Evolutionary conservation across 805 yeast species (phyloP).

Genomic region (Cyberlindnera sargentensis): DNA sequence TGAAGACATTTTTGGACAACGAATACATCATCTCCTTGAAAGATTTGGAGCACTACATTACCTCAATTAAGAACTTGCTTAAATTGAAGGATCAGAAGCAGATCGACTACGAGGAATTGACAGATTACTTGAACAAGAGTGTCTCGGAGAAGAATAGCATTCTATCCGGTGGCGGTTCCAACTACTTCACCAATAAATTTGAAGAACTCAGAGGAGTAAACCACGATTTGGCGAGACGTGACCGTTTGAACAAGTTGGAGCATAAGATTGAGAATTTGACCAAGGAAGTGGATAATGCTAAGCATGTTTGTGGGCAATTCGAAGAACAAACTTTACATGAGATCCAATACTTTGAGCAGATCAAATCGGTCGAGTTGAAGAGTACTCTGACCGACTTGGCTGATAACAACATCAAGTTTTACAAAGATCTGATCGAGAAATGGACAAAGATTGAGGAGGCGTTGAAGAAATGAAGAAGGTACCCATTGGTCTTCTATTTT

Average conservation of each 20-base stretch:
- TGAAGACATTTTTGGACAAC: constrained; percentile 57
- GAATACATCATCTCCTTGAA: constrained; percentile 76
- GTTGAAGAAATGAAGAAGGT: constrained; percentile 14
- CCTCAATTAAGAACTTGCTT: constrained; percentile 57
- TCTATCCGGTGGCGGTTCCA: constrained; percentile 44
- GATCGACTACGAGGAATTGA: constrained; percentile 80
- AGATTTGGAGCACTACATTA: constrained; percentile 79
- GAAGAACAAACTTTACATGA: constrained; percentile 53
- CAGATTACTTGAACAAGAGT: constrained; percentile 70
- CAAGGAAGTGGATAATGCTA: constrained; percentile 45
- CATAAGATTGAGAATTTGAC: constrained; percentile 40
- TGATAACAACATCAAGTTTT: constrained; percentile 69
- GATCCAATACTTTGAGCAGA: constrained; percentile 63
- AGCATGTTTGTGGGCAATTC: constrained; percentile 42
- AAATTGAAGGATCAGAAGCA: constrained; percentile 87
- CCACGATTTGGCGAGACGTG: constrained; percentile 48
- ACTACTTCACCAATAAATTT: constrained; percentile 47
- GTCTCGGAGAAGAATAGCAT: constrained; percentile 54
- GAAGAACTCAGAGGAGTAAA: constrained; percentile 60
- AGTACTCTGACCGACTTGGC: constrained; percentile 65
- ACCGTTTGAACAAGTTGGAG: constrained; percentile 44
- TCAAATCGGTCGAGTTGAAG: constrained; percentile 73
- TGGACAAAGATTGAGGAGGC: constrained; percentile 56
- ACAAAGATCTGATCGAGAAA: constrained; percentile 55
- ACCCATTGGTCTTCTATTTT: background rate